Base-by-base conservation (phyloP, 1,284 basidiomycete species). In the Lentinus polychrous region DNA sequence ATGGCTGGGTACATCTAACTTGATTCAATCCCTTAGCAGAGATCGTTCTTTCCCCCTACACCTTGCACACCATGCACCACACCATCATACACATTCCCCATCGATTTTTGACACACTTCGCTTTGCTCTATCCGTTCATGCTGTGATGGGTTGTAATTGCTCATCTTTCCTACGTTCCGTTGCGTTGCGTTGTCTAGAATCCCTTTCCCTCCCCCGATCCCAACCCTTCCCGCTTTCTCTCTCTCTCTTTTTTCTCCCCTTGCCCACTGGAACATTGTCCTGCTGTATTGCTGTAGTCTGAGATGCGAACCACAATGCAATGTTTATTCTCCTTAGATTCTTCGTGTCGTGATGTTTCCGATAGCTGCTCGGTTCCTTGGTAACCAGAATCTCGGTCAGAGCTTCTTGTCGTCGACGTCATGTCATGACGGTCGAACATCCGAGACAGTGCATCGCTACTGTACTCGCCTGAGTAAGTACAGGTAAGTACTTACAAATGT, bases 1-100 rank as follows among this genome's bases (percentile, higher is more conserved):
- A 49, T 49, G 60, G 52, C 59, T 60, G 60, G 55, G 49, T 56
- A 58, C 56, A 53, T 57, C 58, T 57, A 48, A 55, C 53, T 55
- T 52, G 15, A 45, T 46, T 50, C 49, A 14, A 43, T 35, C 46
- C 42, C 47, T 45, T 18, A 35, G n/a, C n/a, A n/a, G 11, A 18
- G 36, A 24, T 17, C 23, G 18, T 20, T 27, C 44, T 45, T 43
- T 44, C 20, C 22, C 43, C 39, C 31, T 15, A n/a, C 31, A 43
- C 15, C 14, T 35, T 27, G 11, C 32, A 8, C 38, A 18, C 20
- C 42, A 33, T 36, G 17, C 39, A 34, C 27, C 22, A 15, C 18
- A 14, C 37, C n/a, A n/a, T n/a, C n/a, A n/a, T n/a, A 32, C 22
- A 11, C 34, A 20, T 24, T 33, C 39, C 36, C 12, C 11, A 8